These are phyloP conservation scores for Breynia disticha DNA, from an alignment of 441 rosid species.

Conservation along the genomic window DNA sequence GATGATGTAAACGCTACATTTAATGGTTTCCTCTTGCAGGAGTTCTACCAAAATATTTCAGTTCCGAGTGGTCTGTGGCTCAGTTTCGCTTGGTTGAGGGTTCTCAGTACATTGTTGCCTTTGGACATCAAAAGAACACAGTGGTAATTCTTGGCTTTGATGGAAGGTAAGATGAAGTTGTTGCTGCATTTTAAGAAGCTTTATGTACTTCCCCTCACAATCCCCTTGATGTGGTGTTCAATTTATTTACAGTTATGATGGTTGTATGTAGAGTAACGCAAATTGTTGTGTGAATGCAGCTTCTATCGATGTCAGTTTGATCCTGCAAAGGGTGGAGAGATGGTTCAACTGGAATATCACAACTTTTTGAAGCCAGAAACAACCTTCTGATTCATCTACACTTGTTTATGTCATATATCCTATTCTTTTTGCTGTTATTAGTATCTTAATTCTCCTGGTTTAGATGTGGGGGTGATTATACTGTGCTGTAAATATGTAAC, in stretches of 20 bases:
- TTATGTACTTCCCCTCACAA: too few species aligned
- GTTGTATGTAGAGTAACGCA: too few species aligned
- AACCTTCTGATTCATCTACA: slow-evolving; percentile 29
- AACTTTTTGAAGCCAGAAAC: slow-evolving; percentile 73
- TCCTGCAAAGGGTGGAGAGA: slow-evolving; percentile 82
- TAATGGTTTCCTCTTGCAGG: slow-evolving; percentile 30
- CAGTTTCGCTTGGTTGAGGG: slow-evolving; percentile 81
- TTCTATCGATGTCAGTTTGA: slow-evolving; percentile 85
- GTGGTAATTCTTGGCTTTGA: slow-evolving; percentile 85
- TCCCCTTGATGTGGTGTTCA: too few species aligned
- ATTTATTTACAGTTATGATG: background rate
- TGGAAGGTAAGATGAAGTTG: slow-evolving; percentile 52
- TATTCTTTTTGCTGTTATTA: background rate
- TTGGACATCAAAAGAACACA: slow-evolving; percentile 84
- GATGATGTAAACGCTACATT: background rate
- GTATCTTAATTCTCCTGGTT: background rate
- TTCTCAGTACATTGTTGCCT: slow-evolving; percentile 71
- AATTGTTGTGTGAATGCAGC: slow-evolving; percentile 38
- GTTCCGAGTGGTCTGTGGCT: slow-evolving; percentile 95
- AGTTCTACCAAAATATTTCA: slow-evolving; percentile 87
- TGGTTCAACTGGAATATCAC: slow-evolving; percentile 76
- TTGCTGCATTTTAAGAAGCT: too few species aligned
- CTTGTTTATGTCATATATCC: background rate
- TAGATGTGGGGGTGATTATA: too few species aligned
- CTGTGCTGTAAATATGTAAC: too few species aligned